A percentile compares a stretch with the other conserved stretches of the same genome.
These are phyloP conservation scores for Rhododendron simsii DNA, from an alignment of 148 eudicot genomes.

Conservation along the genomic window DNA sequence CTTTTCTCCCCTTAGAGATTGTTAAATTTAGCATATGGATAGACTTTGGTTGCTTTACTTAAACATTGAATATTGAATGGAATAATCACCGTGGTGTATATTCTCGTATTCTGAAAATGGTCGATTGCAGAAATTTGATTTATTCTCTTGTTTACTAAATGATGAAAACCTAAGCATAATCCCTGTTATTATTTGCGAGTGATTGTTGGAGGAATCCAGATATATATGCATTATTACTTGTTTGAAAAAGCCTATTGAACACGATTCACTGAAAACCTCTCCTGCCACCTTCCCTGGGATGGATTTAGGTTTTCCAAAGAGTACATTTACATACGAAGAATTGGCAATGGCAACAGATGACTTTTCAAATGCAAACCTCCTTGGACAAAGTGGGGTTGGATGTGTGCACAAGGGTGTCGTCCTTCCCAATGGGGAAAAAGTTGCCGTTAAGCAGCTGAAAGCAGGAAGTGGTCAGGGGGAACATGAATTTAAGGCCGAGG, in stretches of 20 bases:
- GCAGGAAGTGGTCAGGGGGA: constrained; percentile 95
- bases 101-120: neutral
- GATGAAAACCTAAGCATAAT: no score
- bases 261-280: constrained; percentile 25
- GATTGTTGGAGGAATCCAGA: no score
- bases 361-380: constrained; percentile 73
- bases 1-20: no score
- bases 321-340: constrained; percentile 77
- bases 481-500: constrained; percentile 89
- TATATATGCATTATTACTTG: no score
- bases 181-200: no score
- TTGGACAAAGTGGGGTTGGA: constrained; percentile 97
- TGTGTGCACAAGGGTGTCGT: constrained; percentile 73
- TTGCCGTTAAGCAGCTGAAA: constrained; percentile 85
- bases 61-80: no score
- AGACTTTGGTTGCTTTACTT: no score
- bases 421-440: constrained; percentile 89
- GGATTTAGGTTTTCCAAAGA: constrained; percentile 64
- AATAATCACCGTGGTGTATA: neutral
- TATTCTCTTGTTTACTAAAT: neutral
- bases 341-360: constrained; percentile 77
- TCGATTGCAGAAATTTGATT: neutral
- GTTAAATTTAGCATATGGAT: no score
- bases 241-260: neutral
- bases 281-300: constrained; percentile 61